Percentiles rank a stretch among this genome's conserved stretches.
Evolutionary conservation across 768 basidiomycete species (phyloP).

Genomic region (Lentinula guzmanii): DNA sequence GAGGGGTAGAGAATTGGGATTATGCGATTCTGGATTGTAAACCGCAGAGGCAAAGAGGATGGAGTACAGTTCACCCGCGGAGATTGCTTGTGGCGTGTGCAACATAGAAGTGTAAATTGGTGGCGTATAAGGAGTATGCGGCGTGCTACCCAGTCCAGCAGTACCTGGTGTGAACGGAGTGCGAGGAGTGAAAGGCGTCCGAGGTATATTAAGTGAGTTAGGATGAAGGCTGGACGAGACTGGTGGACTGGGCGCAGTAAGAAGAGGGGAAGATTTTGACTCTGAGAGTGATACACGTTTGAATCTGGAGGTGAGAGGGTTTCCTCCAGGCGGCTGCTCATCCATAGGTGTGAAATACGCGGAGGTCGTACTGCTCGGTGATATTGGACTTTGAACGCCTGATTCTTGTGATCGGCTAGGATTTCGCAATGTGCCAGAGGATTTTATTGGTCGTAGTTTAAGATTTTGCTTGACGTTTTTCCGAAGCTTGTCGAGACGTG

Average conservation of each 20-base stretch:
- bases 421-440: conserved; percentile 40
- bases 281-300: neutral
- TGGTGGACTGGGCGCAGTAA: conserved; percentile 11
- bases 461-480: conserved; percentile 73
- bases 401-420: neutral
- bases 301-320: neutral
- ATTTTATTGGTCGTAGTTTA: conserved; percentile 70
- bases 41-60: conserved; percentile 39
- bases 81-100: conserved; percentile 25
- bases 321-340: neutral
- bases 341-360: conserved; percentile 11
- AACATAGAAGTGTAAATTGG: conserved; percentile 12
- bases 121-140: conserved; percentile 11
- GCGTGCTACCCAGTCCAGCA: neutral
- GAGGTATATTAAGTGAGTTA: neutral
- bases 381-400: neutral
- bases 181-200: conserved; percentile 8
- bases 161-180: neutral
- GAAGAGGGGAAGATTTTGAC: neutral
- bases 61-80: conserved; percentile 39
- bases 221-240: conserved; percentile 9
- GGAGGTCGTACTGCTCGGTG: conserved; percentile 9
- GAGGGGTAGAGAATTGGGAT: conserved; percentile 34
- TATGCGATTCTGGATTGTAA: conserved; percentile 16
- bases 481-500: conserved; percentile 61